Conservation (phyloP, 169 alveolate species). For the Pseudocohnilembus persalinus region DNA sequence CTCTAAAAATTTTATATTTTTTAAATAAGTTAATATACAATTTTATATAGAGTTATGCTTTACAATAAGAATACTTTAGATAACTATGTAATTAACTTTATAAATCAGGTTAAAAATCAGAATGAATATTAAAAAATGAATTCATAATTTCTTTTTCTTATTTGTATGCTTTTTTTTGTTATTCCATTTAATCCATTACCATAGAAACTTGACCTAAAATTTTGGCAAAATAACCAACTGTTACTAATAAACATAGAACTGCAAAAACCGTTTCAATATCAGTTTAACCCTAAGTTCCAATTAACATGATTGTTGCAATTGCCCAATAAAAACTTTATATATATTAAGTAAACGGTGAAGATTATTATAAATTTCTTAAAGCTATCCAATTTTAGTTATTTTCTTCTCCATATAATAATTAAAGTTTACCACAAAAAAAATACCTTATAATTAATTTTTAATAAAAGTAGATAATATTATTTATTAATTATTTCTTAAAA, state of each 20-base stretch:
- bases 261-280: neutral
- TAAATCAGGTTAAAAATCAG: neutral
- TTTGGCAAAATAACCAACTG: neutral
- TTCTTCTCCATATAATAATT: no score
- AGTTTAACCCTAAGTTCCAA: neutral
- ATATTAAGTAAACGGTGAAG: neutral
- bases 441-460: no score
- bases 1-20: neutral
- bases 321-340: neutral
- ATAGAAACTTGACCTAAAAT: neutral
- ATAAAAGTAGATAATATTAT: no score
- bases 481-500: no score
- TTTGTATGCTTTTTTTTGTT: neutral
- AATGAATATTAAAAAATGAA: neutral
- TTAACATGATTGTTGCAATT: neutral
- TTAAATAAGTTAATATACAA: no score
- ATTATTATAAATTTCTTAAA: no score
- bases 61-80: neutral
- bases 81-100: neutral
- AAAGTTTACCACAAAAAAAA: no score
- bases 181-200: neutral
- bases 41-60: no score
- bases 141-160: neutral
- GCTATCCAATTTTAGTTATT: neutral
- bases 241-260: neutral